phyloP scores from a whole-genome alignment of 345 rosid genomes.

The Eucalyptus regnans region DNA sequence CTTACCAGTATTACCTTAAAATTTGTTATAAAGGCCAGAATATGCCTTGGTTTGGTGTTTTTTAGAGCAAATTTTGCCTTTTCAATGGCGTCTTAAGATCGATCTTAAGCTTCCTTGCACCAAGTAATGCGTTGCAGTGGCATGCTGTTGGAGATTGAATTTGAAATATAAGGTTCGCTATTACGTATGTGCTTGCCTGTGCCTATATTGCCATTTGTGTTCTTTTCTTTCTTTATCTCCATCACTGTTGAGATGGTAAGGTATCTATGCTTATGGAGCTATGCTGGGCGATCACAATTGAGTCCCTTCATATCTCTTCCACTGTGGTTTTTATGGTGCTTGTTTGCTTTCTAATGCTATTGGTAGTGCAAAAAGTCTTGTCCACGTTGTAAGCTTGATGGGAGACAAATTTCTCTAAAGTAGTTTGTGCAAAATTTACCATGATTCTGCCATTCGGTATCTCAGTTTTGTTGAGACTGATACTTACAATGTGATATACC shows the following conservation, averaged over 20 bases:
- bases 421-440: not conserved
- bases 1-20: not conserved
- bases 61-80: not conserved
- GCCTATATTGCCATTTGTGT: not conserved
- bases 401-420: not conserved
- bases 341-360: not conserved
- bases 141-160: not conserved
- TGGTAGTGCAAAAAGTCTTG: not conserved
- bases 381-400: not conserved
- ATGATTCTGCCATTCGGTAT: not conserved
- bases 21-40: not conserved
- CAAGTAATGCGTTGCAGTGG: not conserved
- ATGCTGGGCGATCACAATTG: not conserved
- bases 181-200: no score
- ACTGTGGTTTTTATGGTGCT: not conserved
- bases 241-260: not conserved
- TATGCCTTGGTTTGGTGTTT: not conserved
- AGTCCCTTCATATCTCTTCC: not conserved
- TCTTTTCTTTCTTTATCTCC: not conserved
- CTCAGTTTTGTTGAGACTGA: not conserved
- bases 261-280: not conserved
- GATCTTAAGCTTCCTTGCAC: not conserved
- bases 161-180: not conserved
- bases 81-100: not conserved
- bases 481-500: not conserved